phyloP scores from a whole-genome alignment of 176 grass and related monocot species.

The Tillandsia leiboldiana region DNA sequence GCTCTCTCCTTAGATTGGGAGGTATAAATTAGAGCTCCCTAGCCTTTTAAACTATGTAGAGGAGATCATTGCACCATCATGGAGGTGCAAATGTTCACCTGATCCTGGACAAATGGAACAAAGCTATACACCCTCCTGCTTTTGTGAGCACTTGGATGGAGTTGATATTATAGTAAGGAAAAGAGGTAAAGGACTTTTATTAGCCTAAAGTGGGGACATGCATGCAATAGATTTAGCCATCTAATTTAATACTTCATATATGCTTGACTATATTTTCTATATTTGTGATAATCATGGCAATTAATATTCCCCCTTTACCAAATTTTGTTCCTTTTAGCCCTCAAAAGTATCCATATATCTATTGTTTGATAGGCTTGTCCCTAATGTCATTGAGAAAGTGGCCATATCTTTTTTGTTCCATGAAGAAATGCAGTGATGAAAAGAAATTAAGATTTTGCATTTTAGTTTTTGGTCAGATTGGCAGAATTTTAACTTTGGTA shows the following conservation, averaged over 20 bases:
- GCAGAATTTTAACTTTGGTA: too few species aligned
- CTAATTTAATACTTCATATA: not conserved
- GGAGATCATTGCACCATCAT: conserved; percentile 63
- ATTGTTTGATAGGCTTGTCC: too few species aligned
- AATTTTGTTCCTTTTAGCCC: too few species aligned
- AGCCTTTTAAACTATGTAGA: conserved; percentile 24
- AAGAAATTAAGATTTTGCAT: too few species aligned
- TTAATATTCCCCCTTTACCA: too few species aligned
- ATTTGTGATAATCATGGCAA: conserved; percentile 8
- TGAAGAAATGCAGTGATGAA: too few species aligned
- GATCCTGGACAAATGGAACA: conserved; percentile 58
- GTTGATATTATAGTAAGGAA: conserved; percentile 44
- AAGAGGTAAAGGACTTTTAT: conserved; percentile 49
- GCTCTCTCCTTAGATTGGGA: conserved; percentile 18
- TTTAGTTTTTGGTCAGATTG: too few species aligned
- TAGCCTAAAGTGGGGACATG: conserved; percentile 46
- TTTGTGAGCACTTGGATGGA: conserved; percentile 74
- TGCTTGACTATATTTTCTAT: not conserved
- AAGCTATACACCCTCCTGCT: conserved; percentile 56
- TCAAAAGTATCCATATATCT: too few species aligned
- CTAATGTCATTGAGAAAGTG: too few species aligned
- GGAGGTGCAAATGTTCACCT: conserved; percentile 15
- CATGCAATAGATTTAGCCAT: conserved; percentile 19
- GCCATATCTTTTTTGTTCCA: too few species aligned
- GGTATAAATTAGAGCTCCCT: conserved; percentile 25